phyloP scores from a whole-genome alignment of 2,329 filamentous ascomycete species.

The Aspergillus sp. region DNA sequence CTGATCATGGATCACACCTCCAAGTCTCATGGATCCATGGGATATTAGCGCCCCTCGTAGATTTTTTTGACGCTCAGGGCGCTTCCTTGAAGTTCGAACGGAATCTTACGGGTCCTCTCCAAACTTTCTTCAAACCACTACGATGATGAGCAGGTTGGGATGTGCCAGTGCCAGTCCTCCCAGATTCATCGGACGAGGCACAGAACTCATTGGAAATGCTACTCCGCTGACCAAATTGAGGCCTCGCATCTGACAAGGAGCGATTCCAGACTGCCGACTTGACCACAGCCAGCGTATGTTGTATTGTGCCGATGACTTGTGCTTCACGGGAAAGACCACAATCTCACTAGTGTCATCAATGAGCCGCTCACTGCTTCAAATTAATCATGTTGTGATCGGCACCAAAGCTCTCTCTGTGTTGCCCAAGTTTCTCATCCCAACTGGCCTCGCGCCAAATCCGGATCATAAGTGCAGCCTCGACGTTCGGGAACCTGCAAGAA shows the following conservation, averaged over 20 bases:
- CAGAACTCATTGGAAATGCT: neutral
- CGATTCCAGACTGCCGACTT: neutral
- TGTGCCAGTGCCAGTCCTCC: neutral
- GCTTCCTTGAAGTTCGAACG: slow-evolving; percentile 1
- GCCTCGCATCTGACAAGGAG: slow-evolving; percentile 3
- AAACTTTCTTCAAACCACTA: neutral
- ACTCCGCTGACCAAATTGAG: slow-evolving; percentile 6
- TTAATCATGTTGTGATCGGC: slow-evolving; percentile 13
- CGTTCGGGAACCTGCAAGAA: neutral
- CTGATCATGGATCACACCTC: neutral
- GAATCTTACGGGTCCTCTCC: slow-evolving; percentile 1
- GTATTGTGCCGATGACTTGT: neutral
- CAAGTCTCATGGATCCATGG: neutral
- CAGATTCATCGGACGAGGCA: neutral
- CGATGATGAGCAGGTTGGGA: neutral
- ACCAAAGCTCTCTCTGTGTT: neutral
- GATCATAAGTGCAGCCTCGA: neutral
- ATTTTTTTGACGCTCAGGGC: slow-evolving; percentile 11
- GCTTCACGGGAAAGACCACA: neutral
- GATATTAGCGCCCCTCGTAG: neutral
- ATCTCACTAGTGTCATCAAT: neutral
- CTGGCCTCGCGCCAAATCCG: neutral
- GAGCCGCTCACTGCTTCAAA: slow-evolving; percentile 12
- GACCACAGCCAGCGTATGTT: neutral
- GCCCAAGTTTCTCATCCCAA: slow-evolving; percentile 1